Base-by-base conservation (phyloP, 371 early-diverging fungal species). In the Mucor racemosus region DNA sequence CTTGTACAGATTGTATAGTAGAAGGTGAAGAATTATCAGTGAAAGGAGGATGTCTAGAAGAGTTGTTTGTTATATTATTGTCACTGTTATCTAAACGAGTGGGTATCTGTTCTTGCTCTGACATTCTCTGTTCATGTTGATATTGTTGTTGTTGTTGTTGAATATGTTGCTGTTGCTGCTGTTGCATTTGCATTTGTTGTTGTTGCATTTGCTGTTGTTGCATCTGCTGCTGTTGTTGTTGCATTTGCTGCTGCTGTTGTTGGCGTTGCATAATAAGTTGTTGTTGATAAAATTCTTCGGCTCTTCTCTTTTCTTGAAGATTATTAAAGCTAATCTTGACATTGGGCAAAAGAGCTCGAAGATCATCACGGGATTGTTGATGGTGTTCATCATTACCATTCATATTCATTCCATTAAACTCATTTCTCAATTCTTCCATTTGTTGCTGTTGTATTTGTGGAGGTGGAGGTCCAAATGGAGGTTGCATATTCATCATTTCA, bases 341-440 rank as follows among this genome's bases (percentile, higher is more conserved):
- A 77, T 91, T 89, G 33, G 91, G 90, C 65, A 91, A 80, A 50
- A 91, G 60, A 4, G 89, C 86, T 40, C 90, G 77, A 54, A 91
- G 80, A 38, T 87, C 86, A 44, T 91, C 87, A 60, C 84, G 71
- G 6, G 64, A 67, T 56, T 65, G 76, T 36, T 31, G 66, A 26
- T 26, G 50, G 7, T 69, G 60, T 21, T 61, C 57, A 17, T 58
- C 19, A 42, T 19, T 31, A 36, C 50, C 57, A 39, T 62, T 72
- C 5, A 72, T 58, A 13, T 55, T 53, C 53, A 73, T 56, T 8
- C 26, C 59, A 46, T 58, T 46, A 15, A 73, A 70, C 11, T 73
- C 70, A 9, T 69, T 66, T 48, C 70, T 38, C 13, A 69, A 35
- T 8, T 64, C 65, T 54, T 66, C 65, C 62, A 62, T 38, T 7